Evolutionary conservation across 78 protist species (phyloP).

Genomic region (Protostelium mycophagum): DNA sequence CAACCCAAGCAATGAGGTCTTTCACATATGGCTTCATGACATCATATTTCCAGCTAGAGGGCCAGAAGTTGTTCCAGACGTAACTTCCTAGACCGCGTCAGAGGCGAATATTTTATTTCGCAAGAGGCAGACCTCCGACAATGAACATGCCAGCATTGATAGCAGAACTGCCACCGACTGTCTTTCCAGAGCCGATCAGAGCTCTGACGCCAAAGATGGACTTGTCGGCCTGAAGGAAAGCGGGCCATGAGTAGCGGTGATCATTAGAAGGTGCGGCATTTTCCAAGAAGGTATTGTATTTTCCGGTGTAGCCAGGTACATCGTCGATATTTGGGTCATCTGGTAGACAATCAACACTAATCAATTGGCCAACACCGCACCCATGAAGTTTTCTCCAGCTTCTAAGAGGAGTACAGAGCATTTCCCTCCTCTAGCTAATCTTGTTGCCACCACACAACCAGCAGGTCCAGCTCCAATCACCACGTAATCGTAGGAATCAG

Average conservation of each 20-base stretch:
- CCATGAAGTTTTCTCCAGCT: too few species aligned
- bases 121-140: background rate
- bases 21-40: background rate
- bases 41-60: background rate
- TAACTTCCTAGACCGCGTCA: too few species aligned
- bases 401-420: slow-evolving; percentile 9
- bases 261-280: background rate
- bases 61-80: background rate
- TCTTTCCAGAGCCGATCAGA: background rate
- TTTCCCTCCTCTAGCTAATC: background rate
- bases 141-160: background rate
- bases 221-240: background rate
- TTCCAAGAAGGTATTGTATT: background rate
- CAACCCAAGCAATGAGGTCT: background rate
- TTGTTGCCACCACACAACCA: slow-evolving; percentile 19
- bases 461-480: slow-evolving; percentile 28
- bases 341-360: background rate
- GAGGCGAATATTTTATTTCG: too few species aligned
- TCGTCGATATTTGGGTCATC: background rate
- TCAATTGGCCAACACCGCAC: too few species aligned
- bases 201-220: background rate
- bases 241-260: background rate
- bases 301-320: background rate
- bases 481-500: slow-evolving; percentile 16
- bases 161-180: background rate